A percentile compares a stretch with the other conserved stretches of the same genome.
Conservation (phyloP, 257 asterid species). For the Mitragyna speciosa region DNA sequence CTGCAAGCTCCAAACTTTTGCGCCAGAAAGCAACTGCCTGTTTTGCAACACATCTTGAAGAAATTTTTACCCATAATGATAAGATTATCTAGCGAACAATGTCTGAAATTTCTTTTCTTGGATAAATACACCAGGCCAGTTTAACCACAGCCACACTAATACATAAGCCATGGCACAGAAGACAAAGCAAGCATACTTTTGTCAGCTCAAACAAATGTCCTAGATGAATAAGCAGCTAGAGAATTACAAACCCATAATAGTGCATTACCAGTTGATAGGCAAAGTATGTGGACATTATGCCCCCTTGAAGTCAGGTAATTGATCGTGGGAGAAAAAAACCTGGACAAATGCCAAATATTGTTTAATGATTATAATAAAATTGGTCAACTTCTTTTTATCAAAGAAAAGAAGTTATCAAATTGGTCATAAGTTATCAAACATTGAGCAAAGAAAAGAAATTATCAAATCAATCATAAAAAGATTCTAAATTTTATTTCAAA, state of each 20-base stretch:
- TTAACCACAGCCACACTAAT: background rate
- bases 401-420: background rate
- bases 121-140: background rate
- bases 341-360: constrained; percentile 32
- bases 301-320: constrained; percentile 60
- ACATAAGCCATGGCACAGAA: background rate
- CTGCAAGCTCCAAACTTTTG: background rate
- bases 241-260: constrained; percentile 15
- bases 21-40: background rate
- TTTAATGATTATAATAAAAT: background rate
- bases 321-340: constrained; percentile 89
- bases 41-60: background rate
- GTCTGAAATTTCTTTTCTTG: background rate
- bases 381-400: no score
- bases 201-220: background rate
- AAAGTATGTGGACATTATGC: constrained; percentile 63
- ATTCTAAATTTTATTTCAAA: background rate
- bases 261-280: constrained; percentile 76
- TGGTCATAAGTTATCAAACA: no score
- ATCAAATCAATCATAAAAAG: background rate
- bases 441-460: background rate
- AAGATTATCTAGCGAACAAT: background rate
- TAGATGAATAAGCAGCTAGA: background rate
- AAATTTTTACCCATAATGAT: background rate
- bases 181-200: background rate